A percentile compares a stretch with the other conserved stretches of the same genome.
Conservation (phyloP, 768 basidiomycete species). For the Dendrothele bispora region DNA sequence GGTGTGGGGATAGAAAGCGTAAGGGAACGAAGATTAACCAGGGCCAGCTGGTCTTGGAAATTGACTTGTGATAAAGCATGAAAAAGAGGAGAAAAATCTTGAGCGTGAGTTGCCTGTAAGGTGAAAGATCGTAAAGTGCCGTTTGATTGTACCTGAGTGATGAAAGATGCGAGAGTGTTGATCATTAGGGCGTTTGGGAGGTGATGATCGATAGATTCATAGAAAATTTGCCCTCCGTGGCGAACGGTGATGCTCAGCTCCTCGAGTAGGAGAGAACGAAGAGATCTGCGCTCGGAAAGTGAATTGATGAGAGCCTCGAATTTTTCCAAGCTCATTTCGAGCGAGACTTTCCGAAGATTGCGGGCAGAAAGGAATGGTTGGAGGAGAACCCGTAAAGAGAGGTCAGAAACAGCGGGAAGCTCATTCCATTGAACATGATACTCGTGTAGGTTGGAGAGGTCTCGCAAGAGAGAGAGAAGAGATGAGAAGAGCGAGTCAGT, state of each 20-base stretch:
- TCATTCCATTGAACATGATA: background rate
- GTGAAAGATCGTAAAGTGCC: background rate
- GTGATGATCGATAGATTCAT: no score
- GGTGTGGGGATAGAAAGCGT: conserved; percentile 1
- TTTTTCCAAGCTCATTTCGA: conserved; percentile 9
- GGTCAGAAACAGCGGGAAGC: background rate
- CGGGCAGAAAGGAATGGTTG: conserved; percentile 3
- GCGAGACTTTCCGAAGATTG: conserved; percentile 15
- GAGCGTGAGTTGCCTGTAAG: background rate
- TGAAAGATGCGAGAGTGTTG: background rate
- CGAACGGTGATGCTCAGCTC: background rate
- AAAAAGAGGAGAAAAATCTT: background rate
- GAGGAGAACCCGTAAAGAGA: conserved; percentile 8
- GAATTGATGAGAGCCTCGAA: conserved; percentile 13
- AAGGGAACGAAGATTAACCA: background rate
- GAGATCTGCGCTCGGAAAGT: conserved; percentile 19
- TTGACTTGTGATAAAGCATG: background rate
- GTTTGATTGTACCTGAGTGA: background rate
- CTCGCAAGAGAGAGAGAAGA: background rate
- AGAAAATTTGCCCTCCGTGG: background rate
- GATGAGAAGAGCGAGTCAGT: no score
- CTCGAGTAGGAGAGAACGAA: conserved; percentile 11
- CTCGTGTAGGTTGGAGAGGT: background rate
- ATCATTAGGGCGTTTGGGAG: no score
- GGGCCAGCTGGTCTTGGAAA: background rate